Base-by-base conservation (phyloP, 108 stramenopile genomes). In the Skeletonema menzelii region DNA sequence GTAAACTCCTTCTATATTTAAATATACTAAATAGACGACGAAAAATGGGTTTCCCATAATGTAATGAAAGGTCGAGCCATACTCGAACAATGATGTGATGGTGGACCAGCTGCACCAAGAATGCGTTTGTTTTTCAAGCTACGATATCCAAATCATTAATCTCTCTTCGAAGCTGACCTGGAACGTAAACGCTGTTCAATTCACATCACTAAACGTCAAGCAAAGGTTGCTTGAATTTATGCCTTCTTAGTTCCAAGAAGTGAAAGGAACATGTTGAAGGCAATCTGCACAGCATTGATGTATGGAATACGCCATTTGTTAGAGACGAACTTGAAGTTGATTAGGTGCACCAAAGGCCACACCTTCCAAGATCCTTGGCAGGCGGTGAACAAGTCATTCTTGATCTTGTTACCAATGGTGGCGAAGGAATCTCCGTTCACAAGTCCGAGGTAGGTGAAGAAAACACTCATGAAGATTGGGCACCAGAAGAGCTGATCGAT, bases 231-330 rank as follows among this genome's bases (percentile, higher is more conserved):
- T 53, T 42, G 38, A 3, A 72, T 53, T 70, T 73, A 80, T 59
- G 80, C 73, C 69, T 81, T 81, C 90, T 97, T 97, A 69, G 95
- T 87, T 77, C 98, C 98, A 73, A 98, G 85, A 86, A 98, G 83
- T 46, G 93, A 95, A 59, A 98, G 86, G 95, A 98, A 98, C 87
- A 98, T 97, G 87, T 98, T 98, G 91, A 97, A 98, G 34, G 88
- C 94, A 75, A 98, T 88, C 87, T 98, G 98, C 55, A 98, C 94
- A 46, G 83, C 87, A 86, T 98, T 98, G 92, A 98, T 95, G 85
- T 97, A 98, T 70, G 97, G 87, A 49, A 97, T 89, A 76, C 97
- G 88, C 87, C 95, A 93, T 85, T 97, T 94, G 78, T 88, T 93
- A 60, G 96, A 95, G 56, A 97, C 90, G 72, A 97, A 98, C 82